Conservation (phyloP, 2,329 filamentous ascomycete species). For the Clarireedia hainanense region DNA sequence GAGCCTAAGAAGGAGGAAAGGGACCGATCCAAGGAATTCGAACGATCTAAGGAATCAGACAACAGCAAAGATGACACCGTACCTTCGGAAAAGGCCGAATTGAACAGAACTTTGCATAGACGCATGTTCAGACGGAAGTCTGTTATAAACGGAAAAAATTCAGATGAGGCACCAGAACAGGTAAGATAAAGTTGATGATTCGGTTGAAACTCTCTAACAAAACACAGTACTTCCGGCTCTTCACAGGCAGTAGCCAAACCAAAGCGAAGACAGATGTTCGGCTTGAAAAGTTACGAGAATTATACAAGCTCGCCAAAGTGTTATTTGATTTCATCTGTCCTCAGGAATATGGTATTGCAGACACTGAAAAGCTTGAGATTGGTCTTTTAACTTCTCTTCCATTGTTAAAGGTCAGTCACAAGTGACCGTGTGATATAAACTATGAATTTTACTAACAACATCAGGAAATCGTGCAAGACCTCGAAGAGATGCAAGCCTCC, state of each 20-base stretch:
- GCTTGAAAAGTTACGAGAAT: constrained; percentile 80
- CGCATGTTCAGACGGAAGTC: constrained; percentile 54
- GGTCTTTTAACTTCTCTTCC: constrained; percentile 89
- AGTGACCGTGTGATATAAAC: neutral
- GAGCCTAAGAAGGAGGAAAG: constrained; percentile 20
- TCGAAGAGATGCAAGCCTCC: constrained; percentile 94
- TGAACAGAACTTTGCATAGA: constrained; percentile 28
- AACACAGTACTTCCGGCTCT: constrained; percentile 74
- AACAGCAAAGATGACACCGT: constrained; percentile 17
- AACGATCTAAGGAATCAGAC: constrained; percentile 8
- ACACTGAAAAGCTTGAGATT: constrained; percentile 97
- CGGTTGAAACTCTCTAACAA: too few species aligned
- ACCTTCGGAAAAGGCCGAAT: constrained; percentile 22
- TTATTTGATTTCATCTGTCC: constrained; percentile 98
- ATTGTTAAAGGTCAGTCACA: constrained; percentile 50
- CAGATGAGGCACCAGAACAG: constrained; percentile 41
- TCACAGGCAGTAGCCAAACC: constrained; percentile 64
- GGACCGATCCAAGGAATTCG: constrained; percentile 18
- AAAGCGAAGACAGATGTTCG: constrained; percentile 77
- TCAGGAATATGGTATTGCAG: constrained; percentile 94
- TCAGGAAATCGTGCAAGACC: constrained; percentile 87
- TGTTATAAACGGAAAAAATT: constrained; percentile 46
- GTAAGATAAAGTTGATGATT: neutral
- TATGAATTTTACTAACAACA: constrained; percentile 10
- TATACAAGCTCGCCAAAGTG: constrained; percentile 90